Conservation (phyloP, 176 grass and related monocot genomes). For the Oryza brachyantha region DNA sequence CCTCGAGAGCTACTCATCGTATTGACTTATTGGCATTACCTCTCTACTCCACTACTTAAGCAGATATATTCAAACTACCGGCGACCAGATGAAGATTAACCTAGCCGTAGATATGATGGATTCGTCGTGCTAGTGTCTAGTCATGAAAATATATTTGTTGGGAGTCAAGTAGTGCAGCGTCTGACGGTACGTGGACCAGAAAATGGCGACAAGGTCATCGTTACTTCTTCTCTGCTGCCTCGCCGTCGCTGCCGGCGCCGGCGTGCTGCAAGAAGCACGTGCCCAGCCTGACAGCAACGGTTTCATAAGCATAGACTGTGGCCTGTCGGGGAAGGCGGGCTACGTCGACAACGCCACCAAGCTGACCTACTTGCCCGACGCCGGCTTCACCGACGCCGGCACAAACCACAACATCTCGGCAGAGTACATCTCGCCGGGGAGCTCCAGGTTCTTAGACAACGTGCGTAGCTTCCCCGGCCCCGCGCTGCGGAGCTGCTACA, state of each 20-base stretch:
- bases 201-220: conserved; percentile 2
- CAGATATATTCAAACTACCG: too few species aligned
- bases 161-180: too few species aligned
- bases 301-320: conserved; percentile 77
- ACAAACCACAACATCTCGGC: conserved; percentile 36
- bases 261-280: conserved; percentile 3
- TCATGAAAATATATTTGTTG: too few species aligned
- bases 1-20: too few species aligned
- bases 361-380: conserved; percentile 26
- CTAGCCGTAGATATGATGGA: too few species aligned
- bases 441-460: background rate
- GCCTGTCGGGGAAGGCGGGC: conserved; percentile 25
- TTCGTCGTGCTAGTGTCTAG: too few species aligned
- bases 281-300: conserved; percentile 30
- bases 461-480: conserved; percentile 34
- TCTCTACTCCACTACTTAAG: too few species aligned
- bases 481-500: conserved; percentile 32
- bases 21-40: too few species aligned
- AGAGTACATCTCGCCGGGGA: background rate
- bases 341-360: conserved; percentile 31
- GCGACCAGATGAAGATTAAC: too few species aligned
- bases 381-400: conserved; percentile 43
- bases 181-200: too few species aligned
- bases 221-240: conserved; percentile 17
- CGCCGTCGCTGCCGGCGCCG: background rate